These are phyloP conservation scores for Fragaria ananassa DNA, from an alignment of 306 rosid genomes.

Conservation along the genomic window DNA sequence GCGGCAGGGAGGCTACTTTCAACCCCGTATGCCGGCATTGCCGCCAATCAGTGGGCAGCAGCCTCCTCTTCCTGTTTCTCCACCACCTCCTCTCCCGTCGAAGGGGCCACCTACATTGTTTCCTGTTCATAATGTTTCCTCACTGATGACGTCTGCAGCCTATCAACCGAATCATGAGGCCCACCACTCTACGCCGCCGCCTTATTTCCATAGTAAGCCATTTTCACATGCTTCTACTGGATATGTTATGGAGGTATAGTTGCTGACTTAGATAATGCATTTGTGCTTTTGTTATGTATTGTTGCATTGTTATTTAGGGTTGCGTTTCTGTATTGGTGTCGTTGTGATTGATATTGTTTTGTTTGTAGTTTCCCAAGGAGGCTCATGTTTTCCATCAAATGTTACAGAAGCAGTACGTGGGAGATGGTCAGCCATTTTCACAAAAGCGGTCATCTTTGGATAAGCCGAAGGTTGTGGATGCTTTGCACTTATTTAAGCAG, in stretches of 20 bases:
- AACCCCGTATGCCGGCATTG: constrained; percentile 37
- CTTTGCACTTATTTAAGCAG: constrained; percentile 55
- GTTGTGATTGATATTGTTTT: not conserved
- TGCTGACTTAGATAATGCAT: constrained; percentile 12
- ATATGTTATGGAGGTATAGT: constrained; percentile 50
- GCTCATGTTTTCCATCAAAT: constrained; percentile 24
- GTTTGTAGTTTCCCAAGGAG: constrained; percentile 23
- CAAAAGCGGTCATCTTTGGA: constrained; percentile 31
- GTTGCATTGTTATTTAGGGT: constrained; percentile 7
- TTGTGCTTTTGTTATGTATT: constrained; percentile 6
- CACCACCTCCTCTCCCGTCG: constrained; percentile 74
- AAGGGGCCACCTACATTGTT: constrained; percentile 56
- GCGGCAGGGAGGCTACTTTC: constrained; percentile 29
- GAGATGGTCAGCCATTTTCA: constrained; percentile 38
- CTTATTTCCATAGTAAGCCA: constrained; percentile 50
- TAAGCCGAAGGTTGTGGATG: constrained; percentile 46
- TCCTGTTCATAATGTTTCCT: constrained; percentile 45
- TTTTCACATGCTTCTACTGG: constrained; percentile 44
- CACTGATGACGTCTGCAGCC: constrained; percentile 35
- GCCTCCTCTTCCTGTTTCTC: constrained; percentile 75
- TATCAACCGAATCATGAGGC: constrained; percentile 46
- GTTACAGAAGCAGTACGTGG: constrained; percentile 26
- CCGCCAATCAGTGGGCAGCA: constrained; percentile 48
- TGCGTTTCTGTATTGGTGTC: not conserved
- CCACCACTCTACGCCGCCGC: constrained; percentile 34